Base-by-base conservation (phyloP, 179 eudicot species). In the Dionaea muscipula region DNA sequence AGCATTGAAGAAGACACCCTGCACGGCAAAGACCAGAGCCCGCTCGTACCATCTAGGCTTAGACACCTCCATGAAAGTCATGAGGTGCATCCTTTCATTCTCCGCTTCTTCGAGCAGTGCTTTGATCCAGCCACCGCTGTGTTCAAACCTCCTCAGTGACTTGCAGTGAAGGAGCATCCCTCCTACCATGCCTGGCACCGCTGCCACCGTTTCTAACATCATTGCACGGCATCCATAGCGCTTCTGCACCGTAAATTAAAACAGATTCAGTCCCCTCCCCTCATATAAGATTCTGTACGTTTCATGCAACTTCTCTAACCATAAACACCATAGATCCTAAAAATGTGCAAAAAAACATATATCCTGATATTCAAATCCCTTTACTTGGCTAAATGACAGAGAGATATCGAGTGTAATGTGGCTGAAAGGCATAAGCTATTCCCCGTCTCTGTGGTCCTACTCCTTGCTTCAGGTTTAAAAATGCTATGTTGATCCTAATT, bases 141-240 rank as follows among this genome's bases (percentile, higher is more conserved):
- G 87, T 64, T 81, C 81, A 33, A 81, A 81, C 14, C 68, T 70
- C 26, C 87, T 27, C 2, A 81, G 57, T 31, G 87, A 81, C 27
- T 78, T 81, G 67, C 83, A 81, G 70, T 81, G 87, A 0, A 81
- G 70, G 11, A 81, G 71, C 83, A 81, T 73, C 16, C 86, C 86
- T 38, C 81, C 86, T 0, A 81, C 86, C 86, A 81, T 81, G 41
- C 86, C 86, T 17, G 87, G 87, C 2, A 81, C 87, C 11, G 83
- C 87, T 20, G 83, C 87, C 25, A 81, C 87, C 0, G 87, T 81
- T 38, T 81, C 87, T 2, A 81, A 66, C 87, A 81, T 78, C 87
- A 81, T 75, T 48, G 87, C 87, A 15, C 79, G 77, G 35, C 83
- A 81, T 15, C 83, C 83, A 39, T 81, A 78, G 37, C 87, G 66